A percentile compares a stretch with the other conserved stretches of the same genome.
phyloP scores from a whole-genome alignment of 306 rosid species.

The Fagus crenata region DNA sequence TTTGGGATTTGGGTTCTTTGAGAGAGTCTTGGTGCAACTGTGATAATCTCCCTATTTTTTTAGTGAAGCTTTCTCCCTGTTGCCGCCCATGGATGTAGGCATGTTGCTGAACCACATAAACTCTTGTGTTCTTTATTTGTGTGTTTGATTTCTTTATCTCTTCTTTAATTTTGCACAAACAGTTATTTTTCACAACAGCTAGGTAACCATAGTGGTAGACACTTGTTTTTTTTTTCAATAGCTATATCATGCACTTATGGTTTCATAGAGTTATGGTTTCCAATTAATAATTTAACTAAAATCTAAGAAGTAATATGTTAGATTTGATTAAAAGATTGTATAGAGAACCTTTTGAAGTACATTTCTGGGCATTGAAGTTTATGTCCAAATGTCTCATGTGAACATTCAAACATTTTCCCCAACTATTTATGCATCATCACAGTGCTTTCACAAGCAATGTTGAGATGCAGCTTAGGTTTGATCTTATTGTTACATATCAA shows the following conservation, averaged over 20 bases:
- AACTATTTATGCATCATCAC: no score
- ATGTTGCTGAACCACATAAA: no score
- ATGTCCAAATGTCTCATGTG: not conserved
- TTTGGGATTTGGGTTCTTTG: no score
- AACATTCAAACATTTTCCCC: no score
- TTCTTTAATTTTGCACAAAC: no score
- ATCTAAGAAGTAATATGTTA: not conserved
- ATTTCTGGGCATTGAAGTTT: not conserved
- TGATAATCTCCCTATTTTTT: no score
- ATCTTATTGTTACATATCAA: not conserved
- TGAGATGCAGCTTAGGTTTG: not conserved
- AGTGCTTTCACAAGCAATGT: not conserved
- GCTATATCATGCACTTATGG: not conserved
- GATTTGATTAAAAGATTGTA: not conserved
- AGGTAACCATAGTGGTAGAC: conserved; percentile 31
- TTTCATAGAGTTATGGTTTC: not conserved
- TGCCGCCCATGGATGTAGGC: no score
- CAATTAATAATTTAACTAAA: not conserved
- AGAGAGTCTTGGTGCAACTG: no score
- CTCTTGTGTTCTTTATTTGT: no score
- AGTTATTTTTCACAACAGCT: no score
- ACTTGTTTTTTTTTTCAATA: not conserved
- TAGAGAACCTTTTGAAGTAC: not conserved
- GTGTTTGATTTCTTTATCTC: no score
- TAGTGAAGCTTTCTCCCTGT: no score